Evolutionary conservation across 164 flowering plant species (phyloP), one percentile per base, ranked within the genome.

Genomic region (Tinospora cordifolia): DNA sequence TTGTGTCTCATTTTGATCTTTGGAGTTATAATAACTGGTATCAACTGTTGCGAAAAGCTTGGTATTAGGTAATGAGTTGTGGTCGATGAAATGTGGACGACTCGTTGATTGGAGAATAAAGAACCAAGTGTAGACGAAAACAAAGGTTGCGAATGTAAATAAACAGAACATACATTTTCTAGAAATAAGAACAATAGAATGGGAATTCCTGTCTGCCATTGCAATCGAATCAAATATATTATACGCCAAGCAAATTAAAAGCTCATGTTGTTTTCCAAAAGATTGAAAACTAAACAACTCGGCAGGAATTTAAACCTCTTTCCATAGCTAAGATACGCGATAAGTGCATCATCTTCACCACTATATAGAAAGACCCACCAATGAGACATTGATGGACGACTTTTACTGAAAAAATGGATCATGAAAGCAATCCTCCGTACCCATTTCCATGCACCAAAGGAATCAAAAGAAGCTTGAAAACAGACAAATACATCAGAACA

Each of bases 41-140:
- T 78, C 76, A 38, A 51, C 40, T 3, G 75, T 6, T 27, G 79
- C 65, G 65, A 74, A 54, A 46, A 73, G 63, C 62, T 73, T 83
- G 11, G 82, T 60, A 77, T 71, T 79, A 38, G 88, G 83, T 21
- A 84, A 78, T 58, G 79, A 67, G 57, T 57, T 65, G 62, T 72
- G 80, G 3, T 81, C 87, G 25, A 85, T 67, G 60, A 82, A 77
- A 62, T 69, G 79, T 69, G 85, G 80, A 1, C 68, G 71, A 26
- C 80, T 79, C 0, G 91, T 68, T 3, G 95, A 88, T 8, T 78
- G 83, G 71, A 93, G 77, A 22, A 90, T 79, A 63, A 81, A 88
- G 77, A 88, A 86, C 91, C 88, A 91, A 62, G 95, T 88, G 25
- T 83, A 76, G 10, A 88, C 27, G 79, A 90, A 87, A 41, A 90